These are phyloP conservation scores for Boletellus ananiceps DNA, from an alignment of 768 basidiomycete genomes.

Conservation along the genomic window DNA sequence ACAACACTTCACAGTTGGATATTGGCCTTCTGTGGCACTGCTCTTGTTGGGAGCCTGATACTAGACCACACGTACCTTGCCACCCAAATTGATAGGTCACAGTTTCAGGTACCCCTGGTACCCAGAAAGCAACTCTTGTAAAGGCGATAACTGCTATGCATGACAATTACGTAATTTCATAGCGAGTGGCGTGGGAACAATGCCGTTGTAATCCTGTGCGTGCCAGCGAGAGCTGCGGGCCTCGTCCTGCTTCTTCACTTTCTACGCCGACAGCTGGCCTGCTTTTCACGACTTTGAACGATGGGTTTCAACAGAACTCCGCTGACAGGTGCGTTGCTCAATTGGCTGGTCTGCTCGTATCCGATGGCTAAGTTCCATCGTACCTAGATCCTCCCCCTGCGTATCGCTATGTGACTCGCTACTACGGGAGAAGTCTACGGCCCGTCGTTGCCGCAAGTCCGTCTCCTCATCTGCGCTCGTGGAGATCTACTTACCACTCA, in stretches of 20 bases:
- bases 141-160: no score
- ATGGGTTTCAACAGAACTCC: conserved; percentile 17
- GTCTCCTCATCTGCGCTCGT: conserved; percentile 24
- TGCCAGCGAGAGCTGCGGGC: not conserved
- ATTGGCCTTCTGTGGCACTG: no score
- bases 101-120: no score
- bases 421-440: conserved; percentile 55
- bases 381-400: conserved; percentile 43
- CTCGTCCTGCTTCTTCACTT: not conserved
- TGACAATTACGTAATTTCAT: no score
- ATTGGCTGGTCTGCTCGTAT: not conserved
- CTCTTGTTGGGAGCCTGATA: no score
- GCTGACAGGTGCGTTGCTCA: conserved; percentile 9
- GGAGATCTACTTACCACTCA: not conserved
- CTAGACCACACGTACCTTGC: no score
- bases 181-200: conserved; percentile 22
- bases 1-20: not conserved
- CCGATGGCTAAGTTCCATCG: not conserved
- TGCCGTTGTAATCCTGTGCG: conserved; percentile 17
- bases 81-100: no score
- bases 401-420: conserved; percentile 54
- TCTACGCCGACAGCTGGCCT: conserved; percentile 2
- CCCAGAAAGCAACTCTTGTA: no score
- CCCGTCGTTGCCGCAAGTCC: conserved; percentile 49
- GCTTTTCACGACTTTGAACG: not conserved